Evolutionary conservation across 139 green algal genomes (phyloP).

Genomic region (Deuterostichococcus epilithicus): DNA sequence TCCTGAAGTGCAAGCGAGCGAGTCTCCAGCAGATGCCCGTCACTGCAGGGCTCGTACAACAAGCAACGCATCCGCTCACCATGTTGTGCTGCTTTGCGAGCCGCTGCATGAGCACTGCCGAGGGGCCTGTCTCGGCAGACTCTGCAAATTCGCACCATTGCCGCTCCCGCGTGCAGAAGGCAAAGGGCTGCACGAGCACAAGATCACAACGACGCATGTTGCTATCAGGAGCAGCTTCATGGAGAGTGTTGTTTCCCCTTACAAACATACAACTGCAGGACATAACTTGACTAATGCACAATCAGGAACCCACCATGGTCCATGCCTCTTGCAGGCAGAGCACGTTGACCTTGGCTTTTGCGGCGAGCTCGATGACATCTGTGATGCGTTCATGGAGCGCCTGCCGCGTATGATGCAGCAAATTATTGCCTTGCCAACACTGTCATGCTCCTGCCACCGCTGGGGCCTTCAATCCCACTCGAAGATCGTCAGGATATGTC

Average conservation of each 20-base stretch:
- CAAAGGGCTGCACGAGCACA: conserved; percentile 75
- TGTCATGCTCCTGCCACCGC: no score
- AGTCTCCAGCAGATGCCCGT: no score
- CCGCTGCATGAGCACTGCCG: conserved; percentile 32
- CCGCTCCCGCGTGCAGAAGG: conserved; percentile 94
- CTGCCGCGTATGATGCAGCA: conserved; percentile 20
- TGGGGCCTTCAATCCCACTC: no score
- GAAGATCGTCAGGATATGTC: no score
- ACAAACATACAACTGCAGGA: neutral
- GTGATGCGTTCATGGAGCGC: conserved; percentile 61
- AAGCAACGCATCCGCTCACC: conserved; percentile 8
- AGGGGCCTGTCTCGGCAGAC: conserved; percentile 55
- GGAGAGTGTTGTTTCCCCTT: no score
- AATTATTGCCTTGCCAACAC: no score
- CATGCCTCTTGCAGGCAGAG: conserved; percentile 94
- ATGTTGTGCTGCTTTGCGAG: conserved; percentile 40
- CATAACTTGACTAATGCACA: conserved; percentile 5
- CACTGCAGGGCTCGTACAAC: no score
- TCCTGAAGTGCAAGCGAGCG: conserved; percentile 1
- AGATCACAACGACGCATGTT: no score
- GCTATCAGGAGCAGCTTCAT: conserved; percentile 15
- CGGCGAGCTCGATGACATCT: conserved; percentile 71
- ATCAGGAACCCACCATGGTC: conserved; percentile 43
- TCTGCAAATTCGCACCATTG: conserved; percentile 94
- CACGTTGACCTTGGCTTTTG: conserved; percentile 75